Evolutionary conservation across 371 early-diverging fungal species (phyloP).

Genomic region (Lichtheimia corymbifera): DNA sequence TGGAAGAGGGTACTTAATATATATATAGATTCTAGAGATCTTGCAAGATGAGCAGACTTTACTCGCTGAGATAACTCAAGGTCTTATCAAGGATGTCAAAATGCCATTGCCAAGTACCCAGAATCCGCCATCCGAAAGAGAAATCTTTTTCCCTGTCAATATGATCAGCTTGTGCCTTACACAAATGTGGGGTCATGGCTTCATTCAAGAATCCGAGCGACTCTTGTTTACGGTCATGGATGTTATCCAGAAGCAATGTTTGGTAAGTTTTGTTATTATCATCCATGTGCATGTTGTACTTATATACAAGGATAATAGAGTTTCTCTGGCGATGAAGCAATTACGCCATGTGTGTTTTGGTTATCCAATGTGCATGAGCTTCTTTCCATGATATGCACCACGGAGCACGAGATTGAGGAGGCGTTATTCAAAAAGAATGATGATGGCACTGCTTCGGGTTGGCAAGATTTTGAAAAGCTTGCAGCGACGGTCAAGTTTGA

Average conservation of each 20-base stretch:
- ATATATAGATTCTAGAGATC: constrained; percentile 39
- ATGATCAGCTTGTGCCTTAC: constrained; percentile 81
- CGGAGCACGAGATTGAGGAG: constrained; percentile 40
- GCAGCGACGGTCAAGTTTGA: constrained; percentile 66
- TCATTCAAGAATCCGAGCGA: constrained; percentile 78
- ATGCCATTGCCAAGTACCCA: constrained; percentile 88
- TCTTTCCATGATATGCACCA: constrained; percentile 57
- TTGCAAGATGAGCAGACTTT: constrained; percentile 74
- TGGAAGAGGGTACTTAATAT: no score
- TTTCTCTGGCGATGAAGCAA: constrained; percentile 58
- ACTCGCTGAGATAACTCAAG: constrained; percentile 86
- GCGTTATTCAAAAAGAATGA: constrained; percentile 28
- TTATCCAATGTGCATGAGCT: constrained; percentile 94
- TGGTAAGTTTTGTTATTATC: constrained; percentile 30
- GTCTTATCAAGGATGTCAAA: constrained; percentile 83
- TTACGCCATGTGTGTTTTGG: constrained; percentile 83
- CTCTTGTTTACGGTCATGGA: constrained; percentile 85
- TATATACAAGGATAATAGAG: constrained; percentile 13
- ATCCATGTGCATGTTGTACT: background rate
- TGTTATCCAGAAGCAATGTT: constrained; percentile 73
- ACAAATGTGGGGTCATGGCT: constrained; percentile 84
- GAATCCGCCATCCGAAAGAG: constrained; percentile 77
- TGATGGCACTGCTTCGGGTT: constrained; percentile 14
- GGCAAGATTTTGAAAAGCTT: constrained; percentile 55
- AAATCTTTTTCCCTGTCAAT: constrained; percentile 93